Conservation (phyloP, 768 basidiomycete species). For the Lyophyllum semitale region DNA sequence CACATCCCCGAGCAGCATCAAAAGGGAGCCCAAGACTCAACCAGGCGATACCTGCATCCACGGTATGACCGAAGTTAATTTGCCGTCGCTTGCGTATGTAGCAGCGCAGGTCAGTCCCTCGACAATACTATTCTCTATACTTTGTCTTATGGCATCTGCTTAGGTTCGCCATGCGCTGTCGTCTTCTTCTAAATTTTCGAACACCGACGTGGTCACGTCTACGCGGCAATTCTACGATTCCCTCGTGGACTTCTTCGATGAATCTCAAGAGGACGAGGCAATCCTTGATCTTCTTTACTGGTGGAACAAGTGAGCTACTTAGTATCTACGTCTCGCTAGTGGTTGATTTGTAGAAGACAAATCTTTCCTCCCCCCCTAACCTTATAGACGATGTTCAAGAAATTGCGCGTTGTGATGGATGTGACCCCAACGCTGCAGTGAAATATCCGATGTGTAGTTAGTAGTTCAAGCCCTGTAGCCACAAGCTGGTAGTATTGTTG, state of each 20-base stretch:
- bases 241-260: not conserved
- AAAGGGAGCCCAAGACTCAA: not conserved
- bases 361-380: no score
- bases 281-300: not conserved
- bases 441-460: no score
- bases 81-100: not conserved
- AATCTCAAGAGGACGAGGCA: not conserved
- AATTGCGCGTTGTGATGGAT: no score
- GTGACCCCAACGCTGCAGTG: no score
- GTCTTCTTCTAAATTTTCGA: not conserved
- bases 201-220: not conserved
- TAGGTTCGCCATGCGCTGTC: not conserved
- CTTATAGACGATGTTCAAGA: no score
- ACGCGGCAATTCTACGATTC: not conserved
- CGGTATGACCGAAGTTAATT: not conserved
- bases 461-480: no score
- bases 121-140: not conserved
- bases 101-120: not conserved
- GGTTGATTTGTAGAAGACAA: no score
- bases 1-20: not conserved
- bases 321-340: no score
- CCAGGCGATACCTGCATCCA: not conserved
- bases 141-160: not conserved
- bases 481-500: no score
- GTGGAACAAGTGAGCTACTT: not conserved